phyloP scores from a whole-genome alignment of 371 early-diverging fungal genomes.

The Mucor irregularis region DNA sequence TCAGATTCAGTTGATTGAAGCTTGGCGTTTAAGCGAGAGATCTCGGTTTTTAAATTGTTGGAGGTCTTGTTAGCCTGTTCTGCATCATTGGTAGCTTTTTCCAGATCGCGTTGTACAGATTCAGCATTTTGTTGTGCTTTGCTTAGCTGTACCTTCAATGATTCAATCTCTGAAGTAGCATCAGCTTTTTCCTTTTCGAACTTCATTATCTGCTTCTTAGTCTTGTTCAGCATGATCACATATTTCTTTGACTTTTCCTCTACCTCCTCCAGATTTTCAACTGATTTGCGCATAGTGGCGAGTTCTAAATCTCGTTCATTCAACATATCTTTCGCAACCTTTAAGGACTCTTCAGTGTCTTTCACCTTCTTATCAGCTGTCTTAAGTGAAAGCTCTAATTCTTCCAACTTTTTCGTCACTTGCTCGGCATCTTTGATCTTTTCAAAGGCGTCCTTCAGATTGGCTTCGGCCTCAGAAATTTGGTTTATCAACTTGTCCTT shows the following conservation, averaged over 20 bases:
- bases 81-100: conserved; percentile 1
- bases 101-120: background rate
- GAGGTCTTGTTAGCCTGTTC: conserved; percentile 18
- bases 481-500: conserved; percentile 12
- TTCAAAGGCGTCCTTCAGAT: conserved; percentile 11
- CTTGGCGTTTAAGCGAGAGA: conserved; percentile 28
- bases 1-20: conserved; percentile 39
- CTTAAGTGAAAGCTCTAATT: conserved; percentile 26
- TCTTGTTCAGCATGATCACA: conserved; percentile 48
- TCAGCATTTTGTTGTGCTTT: conserved; percentile 10
- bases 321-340: conserved; percentile 52
- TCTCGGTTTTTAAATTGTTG: conserved; percentile 26
- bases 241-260: conserved; percentile 62
- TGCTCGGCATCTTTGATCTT: conserved; percentile 14
- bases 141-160: conserved; percentile 22
- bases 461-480: conserved; percentile 20
- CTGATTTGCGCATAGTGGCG: conserved; percentile 50
- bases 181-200: conserved; percentile 64
- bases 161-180: conserved; percentile 49
- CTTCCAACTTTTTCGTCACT: background rate
- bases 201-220: conserved; percentile 57
- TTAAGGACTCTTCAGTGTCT: conserved; percentile 57
- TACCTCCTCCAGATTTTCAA: conserved; percentile 42
- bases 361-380: conserved; percentile 34
- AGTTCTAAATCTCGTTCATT: conserved; percentile 61